A percentile compares a stretch with the other conserved stretches of the same genome.
Evolutionary conservation across 768 basidiomycete species (phyloP).

Genomic region (Chlorophyllum brunneum): DNA sequence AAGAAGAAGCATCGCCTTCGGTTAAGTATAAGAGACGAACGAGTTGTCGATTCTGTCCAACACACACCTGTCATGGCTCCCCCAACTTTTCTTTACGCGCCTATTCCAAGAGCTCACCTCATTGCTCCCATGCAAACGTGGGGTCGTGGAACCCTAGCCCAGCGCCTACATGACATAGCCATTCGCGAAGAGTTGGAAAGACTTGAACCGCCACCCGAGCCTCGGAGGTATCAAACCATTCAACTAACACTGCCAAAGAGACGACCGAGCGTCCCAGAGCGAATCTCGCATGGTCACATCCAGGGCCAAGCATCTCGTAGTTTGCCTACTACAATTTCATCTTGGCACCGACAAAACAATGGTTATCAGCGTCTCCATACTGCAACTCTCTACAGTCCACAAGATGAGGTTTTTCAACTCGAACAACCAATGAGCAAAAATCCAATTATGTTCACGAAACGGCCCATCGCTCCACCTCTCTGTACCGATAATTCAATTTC

Average conservation of each 20-base stretch:
- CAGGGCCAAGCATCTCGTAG: too few relatives aligned
- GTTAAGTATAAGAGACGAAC: too few relatives aligned
- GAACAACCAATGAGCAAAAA: not conserved
- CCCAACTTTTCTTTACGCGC: not conserved
- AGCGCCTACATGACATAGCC: not conserved
- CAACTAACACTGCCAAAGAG: too few relatives aligned
- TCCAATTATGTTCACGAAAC: not conserved
- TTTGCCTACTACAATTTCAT: too few relatives aligned
- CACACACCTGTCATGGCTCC: not conserved
- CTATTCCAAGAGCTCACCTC: too few relatives aligned
- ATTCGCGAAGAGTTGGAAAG: not conserved
- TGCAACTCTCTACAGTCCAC: not conserved
- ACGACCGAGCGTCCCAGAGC: too few relatives aligned
- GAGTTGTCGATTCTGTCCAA: too few relatives aligned
- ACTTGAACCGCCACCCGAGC: not conserved
- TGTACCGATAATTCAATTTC: too few relatives aligned
- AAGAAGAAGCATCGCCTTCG: too few relatives aligned
- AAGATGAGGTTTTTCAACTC: not conserved
- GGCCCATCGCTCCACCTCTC: not conserved
- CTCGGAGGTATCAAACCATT: not conserved
- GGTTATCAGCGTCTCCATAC: not conserved
- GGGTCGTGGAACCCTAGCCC: not conserved
- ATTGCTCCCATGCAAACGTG: not conserved
- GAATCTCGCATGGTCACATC: too few relatives aligned
- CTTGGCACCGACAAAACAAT: not conserved